Base-by-base conservation (phyloP, 1,284 basidiomycete species). In the Trichosporon sp. region DNA sequence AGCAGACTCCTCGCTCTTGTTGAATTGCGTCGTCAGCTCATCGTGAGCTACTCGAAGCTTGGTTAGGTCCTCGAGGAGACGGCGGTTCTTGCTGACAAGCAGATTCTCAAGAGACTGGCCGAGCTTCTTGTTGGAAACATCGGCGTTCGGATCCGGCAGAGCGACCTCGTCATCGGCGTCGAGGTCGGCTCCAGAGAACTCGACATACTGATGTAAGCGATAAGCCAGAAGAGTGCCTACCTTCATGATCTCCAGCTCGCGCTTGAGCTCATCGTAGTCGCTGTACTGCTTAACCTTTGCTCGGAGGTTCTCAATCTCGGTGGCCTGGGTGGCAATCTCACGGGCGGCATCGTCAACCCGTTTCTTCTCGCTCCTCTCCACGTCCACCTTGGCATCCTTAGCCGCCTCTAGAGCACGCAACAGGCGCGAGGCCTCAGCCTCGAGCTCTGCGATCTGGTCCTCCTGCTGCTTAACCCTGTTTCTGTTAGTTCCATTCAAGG, bases 231-330 rank as follows among this genome's bases (percentile, higher is more conserved):
- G 2, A 16, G 0, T 26, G 19, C 86, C 31, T 68, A 93, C 94
- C 89, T 98, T 97, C 92, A 98, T 93, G 76, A 97, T 96, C 79
- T 95, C 94, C 26, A 97, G 87, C 81, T 97, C 96, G 56, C 95
- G 90, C 86, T 97, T 97, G 80, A 97, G 90, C 84, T 97, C 95
- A 78, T 98, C 95, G 78, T 97, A 98, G 81, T 97, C 93, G 3
- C 84, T 84, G 76, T 91, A 92, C 76, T 89, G 89, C 78, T 89
- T 90, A 56, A 96, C 84, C 76, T 89, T 90, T 54, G 85, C 83
- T 77, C 88, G 90, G 1, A 96, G 85, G 70, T 87, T 87, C 14
- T 90, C 89, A 8, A 91, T 86, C 83, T 96, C 93, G 1, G 82
- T 79, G 2, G 81, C 83, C 86, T 88, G 89, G 69, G 85, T 86